Conservation (phyloP, 495 filamentous ascomycete genomes). For the Bryoglossum gracile region DNA sequence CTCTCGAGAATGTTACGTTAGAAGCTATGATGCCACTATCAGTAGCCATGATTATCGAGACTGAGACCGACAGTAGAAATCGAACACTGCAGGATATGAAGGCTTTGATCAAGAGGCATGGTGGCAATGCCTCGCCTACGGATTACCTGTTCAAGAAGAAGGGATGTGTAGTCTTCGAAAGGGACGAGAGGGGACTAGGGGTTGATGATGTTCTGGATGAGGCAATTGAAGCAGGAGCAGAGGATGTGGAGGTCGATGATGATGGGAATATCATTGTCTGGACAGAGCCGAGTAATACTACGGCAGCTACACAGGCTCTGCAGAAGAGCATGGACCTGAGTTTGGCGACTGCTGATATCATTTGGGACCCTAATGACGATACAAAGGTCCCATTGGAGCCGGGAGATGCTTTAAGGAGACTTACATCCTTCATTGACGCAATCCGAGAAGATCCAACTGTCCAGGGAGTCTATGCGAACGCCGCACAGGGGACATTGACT, state of each 20-base stretch:
- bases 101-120: constrained; percentile 54
- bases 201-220: constrained; percentile 75
- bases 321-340: constrained; percentile 50
- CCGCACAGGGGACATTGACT: constrained; percentile 34
- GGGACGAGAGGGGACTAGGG: constrained; percentile 45
- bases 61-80: constrained; percentile 70
- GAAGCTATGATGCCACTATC: constrained; percentile 77
- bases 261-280: constrained; percentile 64
- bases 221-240: constrained; percentile 77
- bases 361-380: constrained; percentile 80
- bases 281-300: constrained; percentile 65
- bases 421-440: constrained; percentile 46
- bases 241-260: constrained; percentile 67
- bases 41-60: constrained; percentile 69
- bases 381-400: constrained; percentile 52
- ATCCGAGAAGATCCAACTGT: constrained; percentile 56
- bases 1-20: constrained; percentile 66
- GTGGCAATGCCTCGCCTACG: constrained; percentile 63
- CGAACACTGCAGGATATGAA: constrained; percentile 67
- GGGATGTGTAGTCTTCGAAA: constrained; percentile 63
- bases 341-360: constrained; percentile 64
- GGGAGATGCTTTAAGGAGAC: constrained; percentile 39
- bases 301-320: constrained; percentile 54
- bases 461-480: constrained; percentile 62
- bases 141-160: constrained; percentile 78